Percentiles rank a stretch among this genome's conserved stretches.
Conservation (phyloP, 2,329 filamentous ascomycete species). For the Thelonectria discophora region DNA sequence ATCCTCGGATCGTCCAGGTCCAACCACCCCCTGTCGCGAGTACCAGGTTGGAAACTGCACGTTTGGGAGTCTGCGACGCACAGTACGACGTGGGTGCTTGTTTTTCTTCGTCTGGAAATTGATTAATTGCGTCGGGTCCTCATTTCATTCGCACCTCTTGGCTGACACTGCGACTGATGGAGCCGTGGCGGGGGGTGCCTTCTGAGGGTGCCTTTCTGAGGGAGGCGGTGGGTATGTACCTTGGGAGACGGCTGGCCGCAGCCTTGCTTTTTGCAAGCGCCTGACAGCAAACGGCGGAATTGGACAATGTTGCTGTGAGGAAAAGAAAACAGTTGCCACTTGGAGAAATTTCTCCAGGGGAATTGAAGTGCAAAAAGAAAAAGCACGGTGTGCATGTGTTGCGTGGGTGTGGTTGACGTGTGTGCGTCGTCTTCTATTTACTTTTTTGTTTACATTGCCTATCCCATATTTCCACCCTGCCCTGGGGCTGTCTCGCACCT, state of each 20-base stretch:
- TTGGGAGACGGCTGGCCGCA: background rate
- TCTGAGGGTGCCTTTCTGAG: background rate
- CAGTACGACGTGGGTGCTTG: background rate
- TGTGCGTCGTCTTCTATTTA: constrained; percentile 24
- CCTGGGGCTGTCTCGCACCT: constrained; percentile 15
- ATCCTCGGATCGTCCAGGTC: constrained; percentile 17
- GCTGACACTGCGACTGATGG: constrained; percentile 4
- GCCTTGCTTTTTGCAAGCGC: background rate
- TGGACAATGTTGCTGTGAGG: background rate
- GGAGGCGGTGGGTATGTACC: constrained; percentile 12
- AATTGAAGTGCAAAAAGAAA: background rate
- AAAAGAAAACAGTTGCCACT: background rate
- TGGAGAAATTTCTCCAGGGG: background rate
- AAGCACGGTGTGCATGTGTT: background rate
- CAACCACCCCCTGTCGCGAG: background rate
- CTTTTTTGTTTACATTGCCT: constrained; percentile 39
- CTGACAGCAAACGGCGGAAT: background rate
- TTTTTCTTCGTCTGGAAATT: background rate
- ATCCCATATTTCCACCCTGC: constrained; percentile 10
- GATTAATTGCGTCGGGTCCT: background rate
- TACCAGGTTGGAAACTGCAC: background rate
- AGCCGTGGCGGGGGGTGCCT: constrained; percentile 3
- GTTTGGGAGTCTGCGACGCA: background rate
- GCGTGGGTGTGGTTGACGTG: constrained; percentile 2
- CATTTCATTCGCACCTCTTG: background rate